Evolutionary conservation across 768 basidiomycete genomes (phyloP), one percentile per base, ranked within the genome.

Genomic region (Amanita rimosa): DNA sequence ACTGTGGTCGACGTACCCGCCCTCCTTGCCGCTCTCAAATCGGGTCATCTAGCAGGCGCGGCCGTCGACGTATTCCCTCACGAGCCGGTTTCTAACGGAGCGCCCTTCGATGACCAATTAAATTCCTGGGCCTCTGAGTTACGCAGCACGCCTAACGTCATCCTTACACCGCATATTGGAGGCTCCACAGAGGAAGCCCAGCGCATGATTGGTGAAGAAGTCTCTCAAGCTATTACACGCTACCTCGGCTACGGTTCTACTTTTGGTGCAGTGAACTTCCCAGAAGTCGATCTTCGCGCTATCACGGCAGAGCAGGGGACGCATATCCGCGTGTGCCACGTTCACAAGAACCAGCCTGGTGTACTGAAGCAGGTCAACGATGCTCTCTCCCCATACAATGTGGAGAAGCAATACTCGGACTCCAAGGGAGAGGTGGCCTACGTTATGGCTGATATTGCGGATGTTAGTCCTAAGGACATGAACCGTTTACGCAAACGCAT

Each of bases 161-260:
- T 98, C 60, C 83, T 98, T 58, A 98, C 96, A 0, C 96, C 96
- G 17, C 96, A 99, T 62, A 98, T 99, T 59, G 96, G 96, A 50
- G 96, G 96, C 35, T 98, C 95, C 26, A 99, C 96, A 14, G 96
- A 99, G 64, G 96, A 99, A 64, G 96, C 96, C 4, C 96, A 99
- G 66, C 77, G 82, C 47, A 90, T 94, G 81, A 98, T 99, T 52
- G 96, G 96, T 11, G 83, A 90, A 50, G 96, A 99, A 65, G 96
- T 99, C 42, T 79, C 90, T 4, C 74, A 77, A 29, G 81, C 93
- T 2, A 70, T 99, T 37, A 72, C 76, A 19, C 84, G 93, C 48
- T 99, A 97, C 67, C 81, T 98, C 63, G 85, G 83, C 66, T 91
- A 83, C 61, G 96, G 96, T 44, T 83, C 92, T 21, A 88, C 90